Base-by-base conservation (phyloP, 306 rosid species). In the Vigna radiata region DNA sequence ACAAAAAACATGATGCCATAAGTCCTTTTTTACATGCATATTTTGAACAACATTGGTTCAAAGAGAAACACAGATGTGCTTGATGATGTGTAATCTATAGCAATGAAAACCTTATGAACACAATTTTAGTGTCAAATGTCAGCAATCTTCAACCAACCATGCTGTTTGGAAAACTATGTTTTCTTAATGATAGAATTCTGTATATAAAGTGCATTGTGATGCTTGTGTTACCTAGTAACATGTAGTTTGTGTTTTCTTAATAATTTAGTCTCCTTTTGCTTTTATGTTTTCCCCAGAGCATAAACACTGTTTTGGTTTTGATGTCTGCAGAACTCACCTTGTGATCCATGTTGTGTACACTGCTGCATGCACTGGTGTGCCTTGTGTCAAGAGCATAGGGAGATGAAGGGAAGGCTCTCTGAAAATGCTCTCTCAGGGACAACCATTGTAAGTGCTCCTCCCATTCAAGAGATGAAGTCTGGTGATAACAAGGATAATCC, bases 311-410 rank as follows among this genome's bases (percentile, higher is more conserved):
- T 49, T 18, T 72, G 23, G 68, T 73, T 14, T 68, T 52, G 52
- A 52, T 83, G 78, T 44, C 12, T 68, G 81, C 80, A 95, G 96
- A 88, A 95, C 85, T 88, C 92, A 15, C 98, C 96, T 0, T 86
- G 96, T 72, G 99, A 92, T 70, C 97, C 97, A n/a, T 95, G 99
- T 92, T 71, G 89, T 87, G 95, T 90, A 11, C 96, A 95, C 62
- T 95, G 99, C 84, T 92, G 96, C 83, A 67, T 88, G 82, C 97
- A 95, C 79, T 89, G 96, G 95, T 92, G 99, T 56, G 99, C 99
- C 81, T 69, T 95, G 86, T 95, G 99, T 74, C 97, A 92, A 81
- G 97, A 95, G 89, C 97, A 95, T 82, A 81, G 96, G 84, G 99
- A 95, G 90, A 92, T 88, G 92, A 89, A 87, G 84, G 89, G 89